Evolutionary conservation across 805 yeast genomes (phyloP), one percentile per base, ranked within the genome.

Genomic region (Starmerella sp.): DNA sequence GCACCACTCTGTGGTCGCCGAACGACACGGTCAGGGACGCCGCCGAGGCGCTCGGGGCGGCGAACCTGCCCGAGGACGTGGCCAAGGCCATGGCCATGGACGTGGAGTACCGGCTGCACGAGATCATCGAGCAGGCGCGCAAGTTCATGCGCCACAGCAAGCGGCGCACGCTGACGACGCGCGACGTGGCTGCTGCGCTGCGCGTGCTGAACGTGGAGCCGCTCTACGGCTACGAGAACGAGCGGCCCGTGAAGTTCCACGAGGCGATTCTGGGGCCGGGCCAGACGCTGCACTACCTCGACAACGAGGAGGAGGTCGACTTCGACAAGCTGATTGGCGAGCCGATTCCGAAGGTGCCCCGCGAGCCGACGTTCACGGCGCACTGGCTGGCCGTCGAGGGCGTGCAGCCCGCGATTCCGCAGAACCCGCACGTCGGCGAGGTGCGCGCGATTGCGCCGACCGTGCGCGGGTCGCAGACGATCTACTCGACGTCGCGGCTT

Each of bases 371-470:
- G 0, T 90, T 86, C 68, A 89, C 97, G 0, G 95, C 97, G 6
- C 75, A 72, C 59, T 91, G 98, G 97, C 75, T 95, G 35, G 97
- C 98, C 0, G 86, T 93, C 53, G 99, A 93, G 70, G 99, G 99
- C 55, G 95, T 93, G 8, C 99, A 93, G 67, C 98, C 99, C 0
- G 83, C 93, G 35, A 91, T 93, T 54, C 95, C 97, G 1, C 98
- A 95, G 70, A 93, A 93, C 71, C 99, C 99, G 29, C 77, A 83
- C 50, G 53, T 59, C 14, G 76, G 81, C 51, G 97, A 90, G 62
- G 83, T 91, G 58, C 81, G 82, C 66, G 78, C 80, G 36, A 71
- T 87, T 54, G 86, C 95, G 17, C 88, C 95, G 5, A 75, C 81
- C 32, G 76, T 82, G 44, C 77, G 96, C 62, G 97, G 97, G 39